Conservation (phyloP, 345 rosid genomes). For the Trapa incisa region DNA sequence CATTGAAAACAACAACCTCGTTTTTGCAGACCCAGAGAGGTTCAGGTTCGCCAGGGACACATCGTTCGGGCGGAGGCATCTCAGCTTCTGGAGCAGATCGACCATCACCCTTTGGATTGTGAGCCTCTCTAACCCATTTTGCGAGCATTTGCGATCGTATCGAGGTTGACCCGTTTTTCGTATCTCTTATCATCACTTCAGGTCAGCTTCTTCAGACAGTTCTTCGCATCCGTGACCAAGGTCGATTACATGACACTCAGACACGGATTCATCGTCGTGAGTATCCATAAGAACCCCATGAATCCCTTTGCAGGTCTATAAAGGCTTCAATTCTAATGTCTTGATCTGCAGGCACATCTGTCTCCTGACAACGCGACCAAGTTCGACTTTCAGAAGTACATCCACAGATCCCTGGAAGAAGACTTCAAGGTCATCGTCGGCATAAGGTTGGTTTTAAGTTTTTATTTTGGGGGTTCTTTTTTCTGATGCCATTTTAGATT, state of each 20-base stretch:
- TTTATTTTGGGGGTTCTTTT: background rate
- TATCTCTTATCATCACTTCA: conserved; percentile 11
- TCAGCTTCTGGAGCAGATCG: conserved; percentile 61
- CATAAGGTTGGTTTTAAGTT: conserved; percentile 37
- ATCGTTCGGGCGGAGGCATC: conserved; percentile 79
- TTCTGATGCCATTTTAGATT: background rate
- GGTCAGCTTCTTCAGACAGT: conserved; percentile 97
- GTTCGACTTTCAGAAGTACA: conserved; percentile 78
- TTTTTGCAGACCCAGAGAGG: conserved; percentile 74
- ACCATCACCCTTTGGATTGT: conserved; percentile 68
- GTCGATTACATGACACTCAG: conserved; percentile 81
- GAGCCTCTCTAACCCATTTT: conserved; percentile 14
- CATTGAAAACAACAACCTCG: background rate
- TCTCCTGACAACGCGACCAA: conserved; percentile 60
- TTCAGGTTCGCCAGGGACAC: conserved; percentile 92
- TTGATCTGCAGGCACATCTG: conserved; percentile 68
- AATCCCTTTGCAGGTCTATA: background rate
- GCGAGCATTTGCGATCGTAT: background rate
- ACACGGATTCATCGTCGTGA: conserved; percentile 86
- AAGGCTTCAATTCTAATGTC: background rate
- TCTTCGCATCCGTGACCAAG: conserved; percentile 75
- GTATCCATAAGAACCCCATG: background rate
- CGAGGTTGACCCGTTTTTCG: background rate
- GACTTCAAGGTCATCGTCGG: conserved; percentile 90
- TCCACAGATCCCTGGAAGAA: conserved; percentile 72